Conservation (phyloP, 2,329 filamentous ascomycete genomes). For the Fusarium liriodendri region DNA sequence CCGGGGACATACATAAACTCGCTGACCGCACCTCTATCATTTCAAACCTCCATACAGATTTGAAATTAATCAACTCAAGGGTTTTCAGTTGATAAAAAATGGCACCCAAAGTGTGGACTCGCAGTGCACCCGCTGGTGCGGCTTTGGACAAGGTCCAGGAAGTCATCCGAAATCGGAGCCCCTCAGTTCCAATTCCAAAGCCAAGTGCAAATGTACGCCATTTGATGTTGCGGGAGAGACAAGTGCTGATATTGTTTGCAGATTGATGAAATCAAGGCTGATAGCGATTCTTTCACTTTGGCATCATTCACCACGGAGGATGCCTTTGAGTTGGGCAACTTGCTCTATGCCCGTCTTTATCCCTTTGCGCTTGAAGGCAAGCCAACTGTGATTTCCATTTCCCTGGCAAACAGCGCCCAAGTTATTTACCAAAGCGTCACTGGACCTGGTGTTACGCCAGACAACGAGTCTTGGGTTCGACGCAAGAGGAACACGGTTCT, state of each 20-base stretch:
- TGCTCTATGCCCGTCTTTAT: slow-evolving; percentile 72
- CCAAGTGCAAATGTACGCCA: slow-evolving; percentile 37
- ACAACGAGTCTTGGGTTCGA: slow-evolving; percentile 77
- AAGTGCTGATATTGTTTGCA: slow-evolving; percentile 22
- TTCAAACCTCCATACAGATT: neutral
- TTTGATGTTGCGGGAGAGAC: neutral
- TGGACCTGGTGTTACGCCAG: slow-evolving; percentile 74
- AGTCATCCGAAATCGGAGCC: slow-evolving; percentile 24
- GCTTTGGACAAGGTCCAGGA: slow-evolving; percentile 37
- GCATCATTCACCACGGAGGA: slow-evolving; percentile 70
- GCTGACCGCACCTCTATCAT: neutral
- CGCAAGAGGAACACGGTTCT: slow-evolving; percentile 80
- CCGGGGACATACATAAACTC: neutral
- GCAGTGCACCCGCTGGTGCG: slow-evolving; percentile 18
- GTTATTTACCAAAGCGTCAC: slow-evolving; percentile 78
- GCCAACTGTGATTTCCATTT: slow-evolving; percentile 72
- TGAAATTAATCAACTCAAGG: neutral
- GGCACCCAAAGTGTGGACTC: slow-evolving; percentile 29
- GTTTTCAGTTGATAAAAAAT: slow-evolving; percentile 1
- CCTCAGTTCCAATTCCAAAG: slow-evolving; percentile 22
- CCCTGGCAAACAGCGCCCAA: slow-evolving; percentile 67
- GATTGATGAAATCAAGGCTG: slow-evolving; percentile 46
- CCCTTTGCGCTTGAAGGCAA: slow-evolving; percentile 53
- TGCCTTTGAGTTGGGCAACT: slow-evolving; percentile 73
- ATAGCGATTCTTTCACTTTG: slow-evolving; percentile 57